These are phyloP conservation scores for Haplographium delicatum DNA, from an alignment of 495 filamentous ascomycete species.

Conservation along the genomic window DNA sequence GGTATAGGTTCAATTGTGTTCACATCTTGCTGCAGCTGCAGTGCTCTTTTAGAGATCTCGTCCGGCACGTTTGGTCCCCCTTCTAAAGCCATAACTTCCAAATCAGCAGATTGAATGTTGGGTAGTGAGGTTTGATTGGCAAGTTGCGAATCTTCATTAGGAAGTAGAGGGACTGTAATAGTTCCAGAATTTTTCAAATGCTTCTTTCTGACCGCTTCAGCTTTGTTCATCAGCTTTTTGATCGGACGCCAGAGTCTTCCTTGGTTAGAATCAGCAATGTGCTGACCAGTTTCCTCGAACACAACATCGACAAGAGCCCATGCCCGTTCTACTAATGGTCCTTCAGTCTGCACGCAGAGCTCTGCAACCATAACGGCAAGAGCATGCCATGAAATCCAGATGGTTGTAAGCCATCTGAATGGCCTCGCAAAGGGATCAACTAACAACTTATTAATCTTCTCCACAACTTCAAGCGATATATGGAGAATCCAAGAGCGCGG, in stretches of 20 bases:
- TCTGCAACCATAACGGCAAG: conserved; percentile 55
- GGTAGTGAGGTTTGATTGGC: too few relatives aligned
- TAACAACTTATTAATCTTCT: conserved; percentile 38
- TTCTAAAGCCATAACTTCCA: too few relatives aligned
- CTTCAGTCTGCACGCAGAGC: conserved; percentile 55
- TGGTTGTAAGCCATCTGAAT: conserved; percentile 54
- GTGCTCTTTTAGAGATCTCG: too few relatives aligned
- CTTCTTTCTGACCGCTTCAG: too few relatives aligned
- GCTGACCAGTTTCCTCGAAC: conserved; percentile 40
- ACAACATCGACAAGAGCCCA: conserved; percentile 52
- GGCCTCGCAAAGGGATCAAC: conserved; percentile 41
- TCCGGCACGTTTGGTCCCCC: too few relatives aligned
- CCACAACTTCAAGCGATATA: conserved; percentile 50
- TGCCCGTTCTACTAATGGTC: conserved; percentile 54
- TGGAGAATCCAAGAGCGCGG: conserved; percentile 51
- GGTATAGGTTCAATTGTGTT: too few relatives aligned
- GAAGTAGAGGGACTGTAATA: too few relatives aligned
- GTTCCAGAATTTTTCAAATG: too few relatives aligned
- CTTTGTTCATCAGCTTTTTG: conserved; percentile 48
- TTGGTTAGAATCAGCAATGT: conserved; percentile 39
- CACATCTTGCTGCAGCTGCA: too few relatives aligned
- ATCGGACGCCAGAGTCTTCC: conserved; percentile 55
- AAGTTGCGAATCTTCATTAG: too few relatives aligned
- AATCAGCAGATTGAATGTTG: too few relatives aligned
- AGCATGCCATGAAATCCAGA: conserved; percentile 57